Evolutionary conservation across 768 basidiomycete genomes (phyloP).

Genomic region (Punctularia strigosozonata): DNA sequence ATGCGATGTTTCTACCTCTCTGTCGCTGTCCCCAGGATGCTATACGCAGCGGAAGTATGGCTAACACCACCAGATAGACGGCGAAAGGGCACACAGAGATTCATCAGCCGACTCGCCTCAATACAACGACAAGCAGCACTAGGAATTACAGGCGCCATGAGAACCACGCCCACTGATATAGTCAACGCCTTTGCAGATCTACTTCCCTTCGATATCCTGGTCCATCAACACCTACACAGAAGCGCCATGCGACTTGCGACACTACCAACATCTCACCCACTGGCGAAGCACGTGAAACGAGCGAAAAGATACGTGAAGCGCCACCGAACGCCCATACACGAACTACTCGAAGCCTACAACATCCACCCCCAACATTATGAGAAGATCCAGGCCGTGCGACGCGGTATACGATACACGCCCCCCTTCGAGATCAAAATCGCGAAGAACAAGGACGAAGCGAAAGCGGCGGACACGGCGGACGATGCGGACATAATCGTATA

Average conservation of each 20-base stretch:
- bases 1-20: slow-evolving; percentile 16
- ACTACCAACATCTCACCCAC: slow-evolving; percentile 11
- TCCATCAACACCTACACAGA: slow-evolving; percentile 7
- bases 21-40: slow-evolving; percentile 17
- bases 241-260: slow-evolving; percentile 10
- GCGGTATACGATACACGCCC: neutral
- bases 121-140: slow-evolving; percentile 14
- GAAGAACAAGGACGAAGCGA: slow-evolving; percentile 3
- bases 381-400: neutral
- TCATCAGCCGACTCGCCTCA: slow-evolving; percentile 5
- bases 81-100: neutral
- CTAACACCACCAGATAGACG: slow-evolving; percentile 1
- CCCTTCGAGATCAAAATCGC: neutral
- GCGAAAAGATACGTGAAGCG: slow-evolving; percentile 4
- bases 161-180: slow-evolving; percentile 11
- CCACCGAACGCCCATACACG: slow-evolving; percentile 13
- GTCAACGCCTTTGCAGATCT: slow-evolving; percentile 11
- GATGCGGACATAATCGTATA: slow-evolving; percentile 8
- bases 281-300: slow-evolving; percentile 3
- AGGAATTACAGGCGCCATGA: slow-evolving; percentile 12
- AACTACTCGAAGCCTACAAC: slow-evolving; percentile 7
- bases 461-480: slow-evolving; percentile 1
- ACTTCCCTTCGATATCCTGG: slow-evolving; percentile 8
- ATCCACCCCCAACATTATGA: slow-evolving; percentile 1
- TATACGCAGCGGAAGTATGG: slow-evolving; percentile 21